A percentile compares a stretch with the other conserved stretches of the same genome.
Conservation (phyloP, 345 rosid genomes). For the Eucalyptus regnans region DNA sequence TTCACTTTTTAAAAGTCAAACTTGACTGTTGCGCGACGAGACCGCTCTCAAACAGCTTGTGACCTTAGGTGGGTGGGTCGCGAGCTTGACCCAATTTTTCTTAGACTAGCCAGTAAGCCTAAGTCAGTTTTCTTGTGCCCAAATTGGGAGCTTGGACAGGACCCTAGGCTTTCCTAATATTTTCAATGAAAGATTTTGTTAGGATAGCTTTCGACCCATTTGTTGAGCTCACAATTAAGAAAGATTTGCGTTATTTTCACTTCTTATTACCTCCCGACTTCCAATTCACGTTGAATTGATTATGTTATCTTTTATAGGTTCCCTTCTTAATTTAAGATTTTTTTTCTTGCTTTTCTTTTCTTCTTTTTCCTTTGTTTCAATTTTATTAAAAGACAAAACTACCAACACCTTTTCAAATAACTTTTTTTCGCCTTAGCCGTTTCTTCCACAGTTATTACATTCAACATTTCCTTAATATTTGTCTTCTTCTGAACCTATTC, state of each 20-base stretch:
- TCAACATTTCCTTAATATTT: too few relatives aligned
- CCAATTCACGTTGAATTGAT: accelerated
- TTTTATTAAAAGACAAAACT: too few relatives aligned
- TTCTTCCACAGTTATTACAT: too few relatives aligned
- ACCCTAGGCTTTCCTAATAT: background rate
- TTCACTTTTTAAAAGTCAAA: background rate
- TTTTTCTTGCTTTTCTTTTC: too few relatives aligned
- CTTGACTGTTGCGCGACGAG: background rate
- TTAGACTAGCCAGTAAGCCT: background rate
- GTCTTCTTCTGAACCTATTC: too few relatives aligned
- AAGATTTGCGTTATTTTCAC: too few relatives aligned
- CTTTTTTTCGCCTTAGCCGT: accelerated
- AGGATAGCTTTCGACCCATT: background rate
- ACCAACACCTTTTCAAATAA: too few relatives aligned
- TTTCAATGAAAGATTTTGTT: background rate
- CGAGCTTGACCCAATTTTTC: background rate
- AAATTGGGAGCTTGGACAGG: background rate
- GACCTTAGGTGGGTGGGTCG: background rate
- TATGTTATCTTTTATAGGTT: accelerated
- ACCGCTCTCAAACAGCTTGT: background rate
- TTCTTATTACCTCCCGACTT: too few relatives aligned
- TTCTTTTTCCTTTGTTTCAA: too few relatives aligned
- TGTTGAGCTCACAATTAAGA: background rate
- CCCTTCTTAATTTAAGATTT: too few relatives aligned
- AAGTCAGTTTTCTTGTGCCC: background rate